Conservation (phyloP, 768 basidiomycete genomes). For the Tephrocybe sp. region DNA sequence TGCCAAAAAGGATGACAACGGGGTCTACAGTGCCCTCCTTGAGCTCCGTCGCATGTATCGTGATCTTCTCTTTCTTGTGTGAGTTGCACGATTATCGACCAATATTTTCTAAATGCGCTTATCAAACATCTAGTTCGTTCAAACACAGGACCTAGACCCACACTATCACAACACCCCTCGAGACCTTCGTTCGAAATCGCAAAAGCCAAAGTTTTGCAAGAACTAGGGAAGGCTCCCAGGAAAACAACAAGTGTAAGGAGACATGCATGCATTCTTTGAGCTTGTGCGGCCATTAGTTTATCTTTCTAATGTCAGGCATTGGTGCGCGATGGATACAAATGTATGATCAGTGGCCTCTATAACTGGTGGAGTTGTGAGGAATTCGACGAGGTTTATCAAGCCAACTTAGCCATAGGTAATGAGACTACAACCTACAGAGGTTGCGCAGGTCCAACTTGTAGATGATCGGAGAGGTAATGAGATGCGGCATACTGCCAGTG, state of each 20-base stretch:
- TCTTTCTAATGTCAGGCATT: slow-evolving; percentile 6
- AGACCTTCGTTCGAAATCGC: not conserved
- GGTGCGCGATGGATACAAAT: slow-evolving; percentile 8
- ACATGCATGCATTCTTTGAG: not conserved
- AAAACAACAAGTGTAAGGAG: not conserved
- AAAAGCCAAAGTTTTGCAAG: not conserved
- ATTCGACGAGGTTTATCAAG: not conserved
- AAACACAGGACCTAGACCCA: not conserved
- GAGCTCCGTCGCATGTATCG: not conserved
- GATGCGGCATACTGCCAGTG: too few species aligned
- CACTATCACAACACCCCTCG: not conserved
- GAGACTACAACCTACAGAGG: too few species aligned
- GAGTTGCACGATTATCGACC: not conserved
- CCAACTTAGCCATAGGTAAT: too few species aligned
- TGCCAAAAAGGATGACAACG: not conserved
- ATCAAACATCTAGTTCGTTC: not conserved
- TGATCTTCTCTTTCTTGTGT: not conserved
- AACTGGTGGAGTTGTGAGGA: not conserved
- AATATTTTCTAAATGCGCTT: not conserved
- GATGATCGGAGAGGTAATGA: too few species aligned
- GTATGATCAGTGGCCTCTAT: slow-evolving; percentile 4
- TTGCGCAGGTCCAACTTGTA: too few species aligned
- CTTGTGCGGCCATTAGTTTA: not conserved
- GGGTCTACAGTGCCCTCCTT: not conserved
- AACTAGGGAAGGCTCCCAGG: not conserved